These are phyloP conservation scores for Aspergillus olivimuriae DNA, from an alignment of 495 filamentous ascomycete genomes.

Conservation along the genomic window DNA sequence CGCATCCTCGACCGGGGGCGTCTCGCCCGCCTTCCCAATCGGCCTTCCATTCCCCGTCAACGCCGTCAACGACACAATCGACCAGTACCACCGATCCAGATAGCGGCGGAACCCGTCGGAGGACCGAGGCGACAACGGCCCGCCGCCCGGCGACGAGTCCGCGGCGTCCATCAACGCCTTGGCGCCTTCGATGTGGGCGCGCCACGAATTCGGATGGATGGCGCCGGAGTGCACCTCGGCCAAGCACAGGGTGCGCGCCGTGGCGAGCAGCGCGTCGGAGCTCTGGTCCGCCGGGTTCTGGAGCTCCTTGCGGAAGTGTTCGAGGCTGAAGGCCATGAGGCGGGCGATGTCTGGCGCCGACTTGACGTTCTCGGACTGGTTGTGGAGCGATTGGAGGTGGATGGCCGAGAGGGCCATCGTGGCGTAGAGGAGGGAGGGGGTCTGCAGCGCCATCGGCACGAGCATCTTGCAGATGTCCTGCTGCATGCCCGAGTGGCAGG, in stretches of 20 bases:
- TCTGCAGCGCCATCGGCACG: constrained; percentile 42
- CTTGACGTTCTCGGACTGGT: constrained; percentile 38
- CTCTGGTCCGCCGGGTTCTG: constrained; percentile 30
- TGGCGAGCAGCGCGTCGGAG: constrained; percentile 39
- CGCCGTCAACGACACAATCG: constrained; percentile 41
- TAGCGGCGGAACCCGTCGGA: constrained; percentile 37
- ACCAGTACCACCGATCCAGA: constrained; percentile 41
- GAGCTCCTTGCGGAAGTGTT: constrained; percentile 40
- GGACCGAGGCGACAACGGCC: constrained; percentile 22
- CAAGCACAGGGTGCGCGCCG: constrained; percentile 41
- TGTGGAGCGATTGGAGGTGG: constrained; percentile 38
- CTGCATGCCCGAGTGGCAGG: constrained; percentile 41
- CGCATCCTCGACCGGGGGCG: constrained; percentile 11
- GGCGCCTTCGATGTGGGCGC: constrained; percentile 41
- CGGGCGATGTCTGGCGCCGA: constrained; percentile 39
- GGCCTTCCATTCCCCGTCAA: constrained; percentile 42
- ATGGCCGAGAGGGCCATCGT: constrained; percentile 44
- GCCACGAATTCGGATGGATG: constrained; percentile 41
- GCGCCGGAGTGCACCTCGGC: constrained; percentile 45
- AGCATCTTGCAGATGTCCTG: constrained; percentile 42
- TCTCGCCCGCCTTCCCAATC: constrained; percentile 25
- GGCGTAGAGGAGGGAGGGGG: constrained; percentile 40
- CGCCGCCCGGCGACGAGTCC: constrained; percentile 10
- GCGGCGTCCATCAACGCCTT: constrained; percentile 34
- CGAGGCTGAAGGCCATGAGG: constrained; percentile 38